Conservation (phyloP, 768 basidiomycete genomes). For the Amanita thiersii region DNA sequence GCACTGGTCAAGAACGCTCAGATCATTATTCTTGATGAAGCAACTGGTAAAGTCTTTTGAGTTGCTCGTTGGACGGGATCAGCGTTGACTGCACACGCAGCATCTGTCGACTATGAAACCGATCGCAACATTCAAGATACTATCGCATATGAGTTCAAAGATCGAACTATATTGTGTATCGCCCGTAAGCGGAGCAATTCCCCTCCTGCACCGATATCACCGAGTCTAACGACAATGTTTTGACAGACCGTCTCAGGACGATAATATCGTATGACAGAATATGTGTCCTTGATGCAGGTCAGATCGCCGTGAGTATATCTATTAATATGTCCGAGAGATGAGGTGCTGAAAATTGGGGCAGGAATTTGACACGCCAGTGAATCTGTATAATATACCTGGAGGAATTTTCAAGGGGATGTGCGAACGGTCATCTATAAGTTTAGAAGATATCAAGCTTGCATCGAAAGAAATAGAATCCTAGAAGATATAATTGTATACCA, state of each 20-base stretch:
- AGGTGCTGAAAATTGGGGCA: constrained; percentile 14
- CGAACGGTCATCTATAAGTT: constrained; percentile 66
- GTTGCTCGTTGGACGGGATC: neutral
- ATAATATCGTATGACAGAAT: constrained; percentile 87
- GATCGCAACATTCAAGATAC: constrained; percentile 90
- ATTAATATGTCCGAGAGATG: neutral
- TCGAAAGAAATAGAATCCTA: constrained; percentile 17
- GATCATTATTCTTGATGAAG: constrained; percentile 86
- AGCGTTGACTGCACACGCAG: constrained; percentile 26
- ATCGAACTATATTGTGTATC: constrained; percentile 82
- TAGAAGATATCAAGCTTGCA: constrained; percentile 55
- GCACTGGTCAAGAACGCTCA: constrained; percentile 82
- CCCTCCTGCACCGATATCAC: neutral
- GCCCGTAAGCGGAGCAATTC: constrained; percentile 48
- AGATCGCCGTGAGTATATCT: constrained; percentile 50
- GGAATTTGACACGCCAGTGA: constrained; percentile 79
- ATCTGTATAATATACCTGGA: constrained; percentile 44
- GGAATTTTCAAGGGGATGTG: constrained; percentile 87
- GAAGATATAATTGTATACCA: no score
- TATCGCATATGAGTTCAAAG: constrained; percentile 74
- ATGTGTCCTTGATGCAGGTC: constrained; percentile 77
- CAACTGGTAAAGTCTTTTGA: constrained; percentile 53
- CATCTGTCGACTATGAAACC: constrained; percentile 86
- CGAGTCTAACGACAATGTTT: constrained; percentile 1
- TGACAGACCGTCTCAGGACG: constrained; percentile 73